Evolutionary conservation across 2,329 filamentous ascomycete genomes (phyloP).

Genomic region (Mycosphaerella sp.): DNA sequence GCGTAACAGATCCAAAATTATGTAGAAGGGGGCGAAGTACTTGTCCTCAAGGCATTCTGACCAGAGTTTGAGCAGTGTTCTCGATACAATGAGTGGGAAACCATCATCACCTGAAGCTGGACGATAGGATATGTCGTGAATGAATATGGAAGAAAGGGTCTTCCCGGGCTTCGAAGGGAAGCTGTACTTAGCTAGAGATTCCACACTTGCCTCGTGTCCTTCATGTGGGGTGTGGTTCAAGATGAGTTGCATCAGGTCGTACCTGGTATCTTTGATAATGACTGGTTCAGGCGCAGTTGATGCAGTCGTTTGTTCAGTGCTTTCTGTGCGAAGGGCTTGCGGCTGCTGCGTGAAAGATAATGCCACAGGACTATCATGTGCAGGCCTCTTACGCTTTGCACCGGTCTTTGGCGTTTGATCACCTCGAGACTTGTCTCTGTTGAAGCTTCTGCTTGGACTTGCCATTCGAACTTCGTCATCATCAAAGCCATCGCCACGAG

Average conservation of each 20-base stretch:
- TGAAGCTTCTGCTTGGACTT: slow-evolving; percentile 34
- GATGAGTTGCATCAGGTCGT: slow-evolving; percentile 52
- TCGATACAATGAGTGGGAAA: slow-evolving; percentile 59
- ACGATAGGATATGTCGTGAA: slow-evolving; percentile 59
- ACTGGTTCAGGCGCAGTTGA: slow-evolving; percentile 1
- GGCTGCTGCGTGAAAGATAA: slow-evolving; percentile 28
- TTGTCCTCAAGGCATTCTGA: slow-evolving; percentile 58
- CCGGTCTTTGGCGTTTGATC: slow-evolving; percentile 55
- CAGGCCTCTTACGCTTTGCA: slow-evolving; percentile 62
- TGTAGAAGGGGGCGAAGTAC: slow-evolving; percentile 57
- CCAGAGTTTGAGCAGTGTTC: slow-evolving; percentile 62
- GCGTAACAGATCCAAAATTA: slow-evolving; percentile 59
- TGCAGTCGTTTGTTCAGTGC: slow-evolving; percentile 16
- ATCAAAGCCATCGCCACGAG: slow-evolving; percentile 66
- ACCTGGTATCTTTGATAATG: slow-evolving; percentile 19
- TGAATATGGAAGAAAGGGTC: slow-evolving; percentile 61
- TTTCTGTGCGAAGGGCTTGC: slow-evolving; percentile 20
- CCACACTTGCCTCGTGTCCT: slow-evolving; percentile 58
- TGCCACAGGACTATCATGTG: slow-evolving; percentile 60
- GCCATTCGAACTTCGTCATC: slow-evolving; percentile 50
- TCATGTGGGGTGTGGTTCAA: slow-evolving; percentile 56
- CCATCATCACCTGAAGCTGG: slow-evolving; percentile 43
- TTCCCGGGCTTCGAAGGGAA: slow-evolving; percentile 59
- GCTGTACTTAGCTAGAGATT: slow-evolving; percentile 57
- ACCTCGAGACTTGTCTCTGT: slow-evolving; percentile 42